Evolutionary conservation across 148 eudicot genomes (phyloP).

Genomic region (Rhododendron ferrugineum): DNA sequence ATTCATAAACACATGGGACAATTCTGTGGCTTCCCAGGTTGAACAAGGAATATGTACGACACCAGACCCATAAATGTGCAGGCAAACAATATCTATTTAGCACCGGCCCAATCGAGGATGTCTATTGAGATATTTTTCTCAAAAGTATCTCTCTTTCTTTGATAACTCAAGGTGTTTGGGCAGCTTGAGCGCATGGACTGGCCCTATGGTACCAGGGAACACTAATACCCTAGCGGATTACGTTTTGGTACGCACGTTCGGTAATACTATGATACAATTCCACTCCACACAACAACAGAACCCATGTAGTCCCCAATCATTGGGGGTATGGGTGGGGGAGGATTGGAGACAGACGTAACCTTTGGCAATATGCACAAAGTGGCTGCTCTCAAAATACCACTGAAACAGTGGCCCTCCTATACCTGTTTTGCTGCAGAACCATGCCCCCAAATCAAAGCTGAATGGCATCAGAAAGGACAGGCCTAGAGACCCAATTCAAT

Average conservation of each 20-base stretch:
- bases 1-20: neutral
- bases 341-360: too few relatives aligned
- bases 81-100: neutral
- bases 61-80: neutral
- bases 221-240: neutral
- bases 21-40: neutral
- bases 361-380: too few relatives aligned
- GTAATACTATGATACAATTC: neutral
- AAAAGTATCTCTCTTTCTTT: neutral
- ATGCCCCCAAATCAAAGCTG: too few relatives aligned
- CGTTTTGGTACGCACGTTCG: neutral
- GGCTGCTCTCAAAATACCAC: too few relatives aligned
- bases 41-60: neutral
- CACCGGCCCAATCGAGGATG: neutral
- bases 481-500: too few relatives aligned
- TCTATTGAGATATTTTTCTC: neutral
- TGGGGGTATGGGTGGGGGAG: too few relatives aligned
- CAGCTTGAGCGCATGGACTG: neutral
- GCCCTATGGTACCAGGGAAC: neutral
- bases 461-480: too few relatives aligned
- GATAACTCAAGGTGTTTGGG: neutral
- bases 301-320: too few relatives aligned
- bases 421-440: too few relatives aligned
- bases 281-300: too few relatives aligned
- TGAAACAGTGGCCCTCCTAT: too few relatives aligned